Evolutionary conservation across 2,329 filamentous ascomycete genomes (phyloP), one percentile per base, ranked within the genome.

Genomic region (Plenodomus lindquistii): DNA sequence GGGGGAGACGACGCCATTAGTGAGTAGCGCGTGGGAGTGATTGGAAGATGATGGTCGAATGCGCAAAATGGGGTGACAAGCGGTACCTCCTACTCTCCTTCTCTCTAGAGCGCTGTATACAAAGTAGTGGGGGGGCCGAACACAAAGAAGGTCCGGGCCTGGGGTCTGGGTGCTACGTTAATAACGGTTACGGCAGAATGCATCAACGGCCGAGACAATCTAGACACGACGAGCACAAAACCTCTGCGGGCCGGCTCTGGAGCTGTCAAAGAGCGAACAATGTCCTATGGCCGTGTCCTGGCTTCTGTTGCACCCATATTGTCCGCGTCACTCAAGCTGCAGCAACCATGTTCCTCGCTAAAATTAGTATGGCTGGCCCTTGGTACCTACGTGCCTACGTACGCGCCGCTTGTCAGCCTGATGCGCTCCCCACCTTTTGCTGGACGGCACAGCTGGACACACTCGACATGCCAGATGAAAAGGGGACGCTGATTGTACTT

Each of bases 1-100:
- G 67, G 59, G 45, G 67, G 52, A 50, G 64, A 65, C 58, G 64
- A 65, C 59, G 68, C 64, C 69, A 72, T 72, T 13, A 31, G 27
- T 8, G 27, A 31, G 27, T 31, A 31, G 27, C 27, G 27, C 4
- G 27, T 13, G 27, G 27, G 27, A 13, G 27, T 31, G 27, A 4
- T 31, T 15, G 27, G 27, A 13, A 42, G 43, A 61, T 59, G 50
- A 57, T 57, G 52, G 57, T 52, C 56, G 57, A 47, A 50, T 34
- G 49, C 53, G 52, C 57, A 57, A 48, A 51, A 59, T 61, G 60
- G 63, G 62, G 63, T 60, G 27, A 48, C 57, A 51, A 60, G 57
- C 55, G 55, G 57, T 50, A 37, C 59, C 64, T 66, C 36, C 52
- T 13, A 31, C 27, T 8, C 27, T 31, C 27, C 27, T 31, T 31